Percentiles rank a stretch among this genome's conserved stretches.
Conservation (phyloP, 2,329 filamentous ascomycete species). For the Xylariomycetidae sp. region DNA sequence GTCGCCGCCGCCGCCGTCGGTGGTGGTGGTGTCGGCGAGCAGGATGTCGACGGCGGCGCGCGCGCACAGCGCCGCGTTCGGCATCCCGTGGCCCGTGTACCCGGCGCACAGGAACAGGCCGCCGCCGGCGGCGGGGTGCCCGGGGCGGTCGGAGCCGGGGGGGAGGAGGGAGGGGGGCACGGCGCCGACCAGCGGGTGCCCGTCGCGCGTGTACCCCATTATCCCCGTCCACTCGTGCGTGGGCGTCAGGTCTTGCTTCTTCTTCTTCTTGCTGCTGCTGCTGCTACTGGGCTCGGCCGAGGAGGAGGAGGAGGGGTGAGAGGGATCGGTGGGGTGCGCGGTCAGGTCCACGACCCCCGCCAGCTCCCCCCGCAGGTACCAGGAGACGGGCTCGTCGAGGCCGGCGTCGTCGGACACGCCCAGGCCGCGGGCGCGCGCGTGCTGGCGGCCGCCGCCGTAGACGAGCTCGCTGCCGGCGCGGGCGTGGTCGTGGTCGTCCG, state of each 20-base stretch:
- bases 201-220: slow-evolving; percentile 69
- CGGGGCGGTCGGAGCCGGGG: background rate
- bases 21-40: slow-evolving; percentile 5
- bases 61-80: slow-evolving; percentile 61
- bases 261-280: slow-evolving; percentile 12
- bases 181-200: slow-evolving; percentile 62
- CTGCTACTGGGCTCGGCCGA: background rate
- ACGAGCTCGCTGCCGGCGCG: slow-evolving; percentile 59
- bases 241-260: slow-evolving; percentile 39
- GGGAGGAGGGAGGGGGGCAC: slow-evolving; percentile 43
- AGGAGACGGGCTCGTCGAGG: slow-evolving; percentile 49
- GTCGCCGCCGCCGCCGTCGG: too few relatives aligned
- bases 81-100: slow-evolving; percentile 74
- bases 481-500: too few relatives aligned
- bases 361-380: slow-evolving; percentile 47
- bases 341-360: slow-evolving; percentile 35
- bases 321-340: background rate
- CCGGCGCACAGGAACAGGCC: slow-evolving; percentile 60
- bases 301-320: background rate
- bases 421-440: slow-evolving; percentile 45
- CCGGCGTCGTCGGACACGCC: slow-evolving; percentile 59
- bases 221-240: slow-evolving; percentile 71
- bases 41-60: slow-evolving; percentile 59
- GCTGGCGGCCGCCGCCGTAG: slow-evolving; percentile 62
- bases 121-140: slow-evolving; percentile 25